Conservation (phyloP, 495 filamentous ascomycete species). For the Annulohypoxylon bovei region DNA sequence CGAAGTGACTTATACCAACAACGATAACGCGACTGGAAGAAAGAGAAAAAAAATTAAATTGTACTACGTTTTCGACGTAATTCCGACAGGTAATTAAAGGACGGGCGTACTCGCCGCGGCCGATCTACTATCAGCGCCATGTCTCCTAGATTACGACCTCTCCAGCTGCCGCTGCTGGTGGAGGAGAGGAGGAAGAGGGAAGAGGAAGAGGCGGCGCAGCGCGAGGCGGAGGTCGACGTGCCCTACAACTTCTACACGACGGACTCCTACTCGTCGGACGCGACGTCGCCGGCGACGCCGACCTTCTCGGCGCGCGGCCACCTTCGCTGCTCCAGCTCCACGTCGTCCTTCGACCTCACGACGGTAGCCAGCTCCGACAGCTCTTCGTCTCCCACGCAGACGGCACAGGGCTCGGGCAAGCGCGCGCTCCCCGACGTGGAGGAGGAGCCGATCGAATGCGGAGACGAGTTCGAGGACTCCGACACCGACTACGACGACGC, state of each 20-base stretch:
- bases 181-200: constrained; percentile 61
- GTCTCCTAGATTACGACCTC: constrained; percentile 62
- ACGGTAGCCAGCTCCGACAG: constrained; percentile 52
- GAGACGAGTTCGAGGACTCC: constrained; percentile 65
- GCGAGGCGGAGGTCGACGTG: constrained; percentile 31
- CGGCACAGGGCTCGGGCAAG: constrained; percentile 54
- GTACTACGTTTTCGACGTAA: neutral
- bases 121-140: constrained; percentile 46
- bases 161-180: constrained; percentile 61
- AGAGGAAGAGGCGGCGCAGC: constrained; percentile 39
- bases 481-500: constrained; percentile 51
- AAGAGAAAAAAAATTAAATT: too few species aligned
- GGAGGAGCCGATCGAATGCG: constrained; percentile 63
- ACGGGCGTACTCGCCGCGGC: constrained; percentile 12
- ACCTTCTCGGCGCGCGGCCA: constrained; percentile 68
- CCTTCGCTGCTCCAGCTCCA: constrained; percentile 64
- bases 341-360: constrained; percentile 59
- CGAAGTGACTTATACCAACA: constrained; percentile 23
- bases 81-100: neutral
- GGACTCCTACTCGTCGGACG: constrained; percentile 66
- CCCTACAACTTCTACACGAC: constrained; percentile 48
- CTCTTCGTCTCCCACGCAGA: constrained; percentile 57
- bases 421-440: constrained; percentile 63
- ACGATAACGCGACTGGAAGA: constrained; percentile 32
- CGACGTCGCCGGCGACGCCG: constrained; percentile 67